Conservation (phyloP, 2,329 filamentous ascomycete species). For the Didymella pomorum region DNA sequence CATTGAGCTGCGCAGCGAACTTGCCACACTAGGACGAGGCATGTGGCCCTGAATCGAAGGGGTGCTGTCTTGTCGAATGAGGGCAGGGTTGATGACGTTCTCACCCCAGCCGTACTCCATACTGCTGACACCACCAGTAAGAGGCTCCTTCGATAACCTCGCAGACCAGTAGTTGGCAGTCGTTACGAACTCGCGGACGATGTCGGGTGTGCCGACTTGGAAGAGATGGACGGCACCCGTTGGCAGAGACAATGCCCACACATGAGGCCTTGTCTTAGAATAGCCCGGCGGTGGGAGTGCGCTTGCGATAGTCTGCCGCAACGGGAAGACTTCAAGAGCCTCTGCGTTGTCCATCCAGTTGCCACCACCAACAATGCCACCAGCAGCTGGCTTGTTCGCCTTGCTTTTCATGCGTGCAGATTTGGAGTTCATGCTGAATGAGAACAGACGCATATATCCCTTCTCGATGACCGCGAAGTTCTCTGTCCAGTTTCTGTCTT, state of each 20-base stretch:
- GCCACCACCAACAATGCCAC: conserved; percentile 84
- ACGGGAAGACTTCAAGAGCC: conserved; percentile 82
- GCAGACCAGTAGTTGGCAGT: conserved; percentile 99
- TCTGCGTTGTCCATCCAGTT: conserved; percentile 99
- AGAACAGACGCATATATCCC: conserved; percentile 92
- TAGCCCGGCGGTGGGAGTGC: conserved; percentile 90
- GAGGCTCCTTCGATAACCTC: conserved; percentile 88
- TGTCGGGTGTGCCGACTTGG: conserved; percentile 94
- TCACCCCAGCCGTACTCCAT: conserved; percentile 98
- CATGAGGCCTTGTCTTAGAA: conserved; percentile 86
- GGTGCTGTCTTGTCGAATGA: conserved; percentile 53
- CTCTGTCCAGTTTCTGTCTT: conserved; percentile 92
- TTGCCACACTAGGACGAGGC: conserved; percentile 64
- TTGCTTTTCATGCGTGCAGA: conserved; percentile 73
- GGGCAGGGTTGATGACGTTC: conserved; percentile 69
- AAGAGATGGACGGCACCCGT: conserved; percentile 97
- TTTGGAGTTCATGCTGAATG: conserved; percentile 81
- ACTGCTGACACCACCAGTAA: conserved; percentile 93
- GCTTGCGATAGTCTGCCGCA: conserved; percentile 91
- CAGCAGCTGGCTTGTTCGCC: conserved; percentile 59
- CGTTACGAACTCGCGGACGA: conserved; percentile 90
- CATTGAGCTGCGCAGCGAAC: conserved; percentile 67
- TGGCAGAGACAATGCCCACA: conserved; percentile 92
- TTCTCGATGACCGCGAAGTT: conserved; percentile 97
- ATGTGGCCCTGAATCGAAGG: conserved; percentile 45